Conservation (phyloP, 106 monocot genomes). For the Dactylorhiza incarnata region DNA sequence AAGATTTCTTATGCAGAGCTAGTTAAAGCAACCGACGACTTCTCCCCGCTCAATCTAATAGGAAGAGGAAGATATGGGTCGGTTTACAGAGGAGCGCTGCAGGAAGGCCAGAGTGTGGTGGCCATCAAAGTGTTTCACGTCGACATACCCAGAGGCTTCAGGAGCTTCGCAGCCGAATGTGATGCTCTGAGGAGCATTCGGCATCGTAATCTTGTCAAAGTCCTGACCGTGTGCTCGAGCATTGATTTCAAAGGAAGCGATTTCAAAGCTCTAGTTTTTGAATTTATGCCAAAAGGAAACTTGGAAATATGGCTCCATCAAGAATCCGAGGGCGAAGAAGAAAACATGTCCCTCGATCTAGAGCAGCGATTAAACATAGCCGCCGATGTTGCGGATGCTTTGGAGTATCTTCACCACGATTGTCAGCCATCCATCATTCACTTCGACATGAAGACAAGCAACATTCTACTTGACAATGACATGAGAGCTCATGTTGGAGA, state of each 20-base stretch:
- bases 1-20: constrained; percentile 25
- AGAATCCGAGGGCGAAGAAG: neutral
- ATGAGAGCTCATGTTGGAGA: constrained; percentile 39
- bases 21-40: constrained; percentile 17
- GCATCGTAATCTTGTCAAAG: constrained; percentile 37
- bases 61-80: constrained; percentile 17
- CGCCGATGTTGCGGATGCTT: constrained; percentile 39
- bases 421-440: constrained; percentile 24
- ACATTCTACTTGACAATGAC: constrained; percentile 22
- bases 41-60: constrained; percentile 25
- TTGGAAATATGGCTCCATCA: constrained; percentile 29
- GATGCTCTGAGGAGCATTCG: constrained; percentile 19
- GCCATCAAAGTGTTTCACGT: constrained; percentile 43
- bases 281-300: constrained; percentile 32
- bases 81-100: constrained; percentile 21
- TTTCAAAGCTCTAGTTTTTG: constrained; percentile 26
- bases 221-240: constrained; percentile 21
- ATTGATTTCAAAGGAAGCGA: constrained; percentile 16
- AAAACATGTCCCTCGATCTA: neutral
- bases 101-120: neutral
- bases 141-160: constrained; percentile 19
- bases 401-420: constrained; percentile 49
- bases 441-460: constrained; percentile 31
- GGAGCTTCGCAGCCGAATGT: constrained; percentile 39
- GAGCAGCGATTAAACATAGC: constrained; percentile 26